Percentiles rank a stretch among this genome's conserved stretches.
Evolutionary conservation across 345 rosid species (phyloP).

Genomic region (Lepidium africanum): DNA sequence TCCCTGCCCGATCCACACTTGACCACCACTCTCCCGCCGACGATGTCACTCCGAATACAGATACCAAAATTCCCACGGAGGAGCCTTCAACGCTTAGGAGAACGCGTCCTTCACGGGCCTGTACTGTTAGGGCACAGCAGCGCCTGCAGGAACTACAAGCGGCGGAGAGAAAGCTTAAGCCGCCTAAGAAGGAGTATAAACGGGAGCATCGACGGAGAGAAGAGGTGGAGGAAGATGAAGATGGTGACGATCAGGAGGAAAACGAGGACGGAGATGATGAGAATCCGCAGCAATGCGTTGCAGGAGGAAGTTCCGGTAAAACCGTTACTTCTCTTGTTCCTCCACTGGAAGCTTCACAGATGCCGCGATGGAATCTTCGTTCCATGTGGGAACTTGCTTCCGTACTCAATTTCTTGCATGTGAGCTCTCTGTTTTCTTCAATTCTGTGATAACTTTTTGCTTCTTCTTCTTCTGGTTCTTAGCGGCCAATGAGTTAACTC

Average conservation of each 20-base stretch:
- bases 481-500: constrained; percentile 8
- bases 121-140: constrained; percentile 79
- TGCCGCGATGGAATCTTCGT: constrained; percentile 92
- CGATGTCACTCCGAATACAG: not conserved
- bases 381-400: constrained; percentile 99
- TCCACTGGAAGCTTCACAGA: constrained; percentile 71
- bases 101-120: constrained; percentile 89
- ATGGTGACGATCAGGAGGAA: constrained; percentile 43
- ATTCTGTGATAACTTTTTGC: not conserved
- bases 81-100: constrained; percentile 40
- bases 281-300: constrained; percentile 40
- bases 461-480: not conserved
- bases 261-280: constrained; percentile 26
- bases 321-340: constrained; percentile 74
- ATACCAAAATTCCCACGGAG: constrained; percentile 9
- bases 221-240: constrained; percentile 38
- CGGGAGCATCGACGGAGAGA: constrained; percentile 19
- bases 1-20: constrained; percentile 43
- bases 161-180: constrained; percentile 56
- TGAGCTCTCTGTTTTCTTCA: constrained; percentile 33
- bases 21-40: constrained; percentile 27
- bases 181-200: constrained; percentile 46
- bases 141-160: constrained; percentile 63
- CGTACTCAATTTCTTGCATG: constrained; percentile 92
- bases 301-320: constrained; percentile 38